Conservation (phyloP, 495 filamentous ascomycete species). For the Evansstolkia leycettana region DNA sequence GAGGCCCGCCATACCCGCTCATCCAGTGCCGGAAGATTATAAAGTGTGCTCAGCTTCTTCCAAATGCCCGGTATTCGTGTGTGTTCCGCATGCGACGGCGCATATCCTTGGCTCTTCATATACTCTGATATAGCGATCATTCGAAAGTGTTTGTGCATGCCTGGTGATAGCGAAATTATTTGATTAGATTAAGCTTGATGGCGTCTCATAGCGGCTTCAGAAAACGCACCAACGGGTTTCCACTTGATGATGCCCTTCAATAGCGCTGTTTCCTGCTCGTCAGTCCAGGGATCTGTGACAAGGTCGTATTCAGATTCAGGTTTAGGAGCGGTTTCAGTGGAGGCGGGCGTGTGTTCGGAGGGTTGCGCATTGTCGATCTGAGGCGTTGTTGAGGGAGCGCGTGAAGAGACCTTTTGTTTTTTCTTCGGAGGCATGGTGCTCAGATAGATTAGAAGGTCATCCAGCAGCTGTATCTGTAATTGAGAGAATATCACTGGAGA, state of each 20-base stretch:
- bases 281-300: slow-evolving; percentile 73
- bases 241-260: slow-evolving; percentile 84
- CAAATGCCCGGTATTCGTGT: slow-evolving; percentile 85
- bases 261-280: slow-evolving; percentile 83
- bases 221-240: slow-evolving; percentile 80
- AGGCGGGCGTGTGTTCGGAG: slow-evolving; percentile 21
- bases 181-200: neutral
- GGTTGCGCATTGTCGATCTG: slow-evolving; percentile 29
- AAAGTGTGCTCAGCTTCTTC: slow-evolving; percentile 71
- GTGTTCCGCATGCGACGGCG: slow-evolving; percentile 52
- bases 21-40: slow-evolving; percentile 81
- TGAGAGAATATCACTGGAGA: no score
- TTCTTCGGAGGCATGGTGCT: slow-evolving; percentile 63
- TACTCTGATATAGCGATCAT: slow-evolving; percentile 82
- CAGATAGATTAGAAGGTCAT: neutral
- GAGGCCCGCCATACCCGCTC: slow-evolving; percentile 52
- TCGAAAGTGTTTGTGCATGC: slow-evolving; percentile 95
- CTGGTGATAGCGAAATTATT: slow-evolving; percentile 28
- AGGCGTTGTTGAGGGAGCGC: slow-evolving; percentile 15
- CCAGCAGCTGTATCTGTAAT: no score
- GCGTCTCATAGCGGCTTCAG: neutral
- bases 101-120: slow-evolving; percentile 77
- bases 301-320: slow-evolving; percentile 27
- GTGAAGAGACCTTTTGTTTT: slow-evolving; percentile 32
- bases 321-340: slow-evolving; percentile 19